Conservation (phyloP, 2,329 filamentous ascomycete species). For the Fonsecaea erecta region DNA sequence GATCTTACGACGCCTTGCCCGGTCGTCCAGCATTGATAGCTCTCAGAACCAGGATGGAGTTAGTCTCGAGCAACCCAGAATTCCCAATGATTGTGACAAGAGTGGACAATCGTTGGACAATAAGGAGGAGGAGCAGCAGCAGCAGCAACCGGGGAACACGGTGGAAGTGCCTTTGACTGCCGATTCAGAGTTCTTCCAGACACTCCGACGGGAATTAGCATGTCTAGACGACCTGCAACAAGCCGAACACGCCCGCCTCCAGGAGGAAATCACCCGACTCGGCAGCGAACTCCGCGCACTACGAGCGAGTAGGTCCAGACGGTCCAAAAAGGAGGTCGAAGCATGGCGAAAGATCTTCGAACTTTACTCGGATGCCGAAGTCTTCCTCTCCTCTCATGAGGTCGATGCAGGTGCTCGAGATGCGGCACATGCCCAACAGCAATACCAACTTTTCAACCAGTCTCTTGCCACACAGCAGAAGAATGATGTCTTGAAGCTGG, state of each 20-base stretch:
- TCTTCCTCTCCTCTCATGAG: slow-evolving; percentile 83
- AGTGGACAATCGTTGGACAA: slow-evolving; percentile 7
- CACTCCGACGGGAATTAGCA: slow-evolving; percentile 72
- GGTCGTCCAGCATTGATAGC: slow-evolving; percentile 32
- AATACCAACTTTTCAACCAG: slow-evolving; percentile 72
- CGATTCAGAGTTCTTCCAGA: slow-evolving; percentile 78
- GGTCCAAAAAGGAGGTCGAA: slow-evolving; percentile 67
- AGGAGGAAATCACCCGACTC: slow-evolving; percentile 65
- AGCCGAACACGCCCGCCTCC: slow-evolving; percentile 68
- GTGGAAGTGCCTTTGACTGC: slow-evolving; percentile 79
- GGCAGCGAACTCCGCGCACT: slow-evolving; percentile 66
- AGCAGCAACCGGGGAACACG: slow-evolving; percentile 45
- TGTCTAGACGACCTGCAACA: slow-evolving; percentile 71
- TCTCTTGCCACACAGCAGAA: slow-evolving; percentile 57
- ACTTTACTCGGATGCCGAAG: slow-evolving; percentile 75
- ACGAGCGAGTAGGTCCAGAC: slow-evolving; percentile 67
- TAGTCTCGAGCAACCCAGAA: not conserved
- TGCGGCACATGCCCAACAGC: slow-evolving; percentile 67
- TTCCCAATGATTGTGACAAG: not conserved
- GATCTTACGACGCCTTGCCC: slow-evolving; percentile 66
- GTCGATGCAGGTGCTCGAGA: slow-evolving; percentile 69
- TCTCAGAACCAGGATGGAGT: slow-evolving; percentile 4
- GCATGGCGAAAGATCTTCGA: slow-evolving; percentile 82
- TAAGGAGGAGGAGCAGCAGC: too few species aligned
- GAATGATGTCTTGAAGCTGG: slow-evolving; percentile 66